Conservation (phyloP, 257 asterid species). For the Primulina eburnea region DNA sequence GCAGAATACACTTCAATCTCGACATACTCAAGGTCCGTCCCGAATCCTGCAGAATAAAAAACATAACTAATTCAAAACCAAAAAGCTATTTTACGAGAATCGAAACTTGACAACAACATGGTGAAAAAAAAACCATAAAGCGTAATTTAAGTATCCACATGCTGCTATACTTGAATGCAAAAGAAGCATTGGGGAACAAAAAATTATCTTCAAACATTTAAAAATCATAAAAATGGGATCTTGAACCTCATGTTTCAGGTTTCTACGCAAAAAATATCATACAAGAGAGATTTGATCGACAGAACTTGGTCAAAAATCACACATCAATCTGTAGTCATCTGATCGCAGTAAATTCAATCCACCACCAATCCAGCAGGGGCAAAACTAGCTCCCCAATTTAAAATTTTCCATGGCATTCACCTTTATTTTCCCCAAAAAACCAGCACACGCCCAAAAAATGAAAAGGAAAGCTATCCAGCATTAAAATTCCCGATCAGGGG, state of each 20-base stretch:
- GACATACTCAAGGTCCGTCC: conserved; percentile 50
- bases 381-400: background rate
- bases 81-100: background rate
- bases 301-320: no score
- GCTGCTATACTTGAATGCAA: background rate
- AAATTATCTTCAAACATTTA: background rate
- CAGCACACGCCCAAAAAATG: background rate
- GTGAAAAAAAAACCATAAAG: background rate
- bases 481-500: background rate
- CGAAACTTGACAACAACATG: background rate
- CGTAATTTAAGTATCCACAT: background rate
- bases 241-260: background rate
- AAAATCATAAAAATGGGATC: background rate
- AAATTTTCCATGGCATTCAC: background rate
- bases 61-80: background rate
- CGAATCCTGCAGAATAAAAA: conserved; percentile 43
- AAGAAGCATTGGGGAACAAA: background rate
- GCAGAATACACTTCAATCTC: conserved; percentile 58
- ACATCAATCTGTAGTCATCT: background rate
- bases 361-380: background rate
- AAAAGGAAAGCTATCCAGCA: background rate
- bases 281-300: background rate
- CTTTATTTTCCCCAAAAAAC: no score
- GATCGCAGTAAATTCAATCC: background rate
- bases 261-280: background rate